Evolutionary conservation across 768 basidiomycete genomes (phyloP), one percentile per base, ranked within the genome.

Genomic region (Russula olivacea): DNA sequence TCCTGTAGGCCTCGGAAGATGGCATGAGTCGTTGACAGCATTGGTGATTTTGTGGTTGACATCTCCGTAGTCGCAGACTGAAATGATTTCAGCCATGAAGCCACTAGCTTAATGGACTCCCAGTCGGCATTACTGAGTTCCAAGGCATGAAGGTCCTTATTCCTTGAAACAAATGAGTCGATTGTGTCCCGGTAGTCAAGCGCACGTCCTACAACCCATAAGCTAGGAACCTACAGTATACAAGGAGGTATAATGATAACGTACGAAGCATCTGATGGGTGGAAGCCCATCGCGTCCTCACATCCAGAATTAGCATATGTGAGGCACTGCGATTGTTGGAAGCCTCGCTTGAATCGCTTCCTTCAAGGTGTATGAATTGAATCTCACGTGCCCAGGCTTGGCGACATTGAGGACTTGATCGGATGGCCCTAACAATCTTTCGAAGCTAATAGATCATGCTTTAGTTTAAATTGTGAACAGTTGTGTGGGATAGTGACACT

Each of bases 1-100:
- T 58, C 47, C 10, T 58, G 56, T 25, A 58, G 15, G 4, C 56
- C 56, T 11, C 10, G 21, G n/a, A 49, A 58, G 2, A 58, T 58
- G 0, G 56, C 56, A 34, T 34, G 56, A 2, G 56, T 57, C 1
- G 32, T 32, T 23, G 45, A 57, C 1, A 57, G 19, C 56, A 57
- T 57, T 9, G 56, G 30, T 0, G 10, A 2, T 30, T 47, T 57
- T 0, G 21, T 47, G 0, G 32, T 4, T 1, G 56, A 57, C 56
- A 57, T 57, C 14, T 57, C 30, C 0, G 9, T 28, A 21, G 32
- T 57, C 0, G 56, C 56, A 34, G 30, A 7, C 2, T 23, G 19
- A 47, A 57, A 57, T 2, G 56, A 47, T n/a, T 48, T 48, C 1
- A 57, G 45, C 56, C 56, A 57, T 3, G 23, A 41, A 4, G 45